These are phyloP conservation scores for Mortierella sp. DNA, from an alignment of 371 early-diverging fungal species.

Conservation along the genomic window DNA sequence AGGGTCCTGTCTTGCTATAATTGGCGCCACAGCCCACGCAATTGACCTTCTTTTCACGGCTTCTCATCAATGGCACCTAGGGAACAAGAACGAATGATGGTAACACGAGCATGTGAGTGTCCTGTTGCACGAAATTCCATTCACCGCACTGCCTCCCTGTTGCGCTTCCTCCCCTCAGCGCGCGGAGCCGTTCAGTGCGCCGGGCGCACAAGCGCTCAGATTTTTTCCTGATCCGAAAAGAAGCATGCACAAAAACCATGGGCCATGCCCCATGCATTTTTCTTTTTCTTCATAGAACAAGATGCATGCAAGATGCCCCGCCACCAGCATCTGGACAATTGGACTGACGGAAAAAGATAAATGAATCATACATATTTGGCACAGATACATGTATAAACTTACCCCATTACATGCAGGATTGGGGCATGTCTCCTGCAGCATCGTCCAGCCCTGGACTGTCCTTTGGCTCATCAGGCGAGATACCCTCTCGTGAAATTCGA, in stretches of 20 bases:
- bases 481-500: constrained; percentile 65
- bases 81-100: not conserved
- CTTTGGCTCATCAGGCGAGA: constrained; percentile 72
- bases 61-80: constrained; percentile 74
- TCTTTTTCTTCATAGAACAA: constrained; percentile 4
- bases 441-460: constrained; percentile 73
- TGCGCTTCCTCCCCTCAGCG: not conserved
- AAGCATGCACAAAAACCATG: constrained; percentile 3
- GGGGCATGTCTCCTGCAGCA: constrained; percentile 72
- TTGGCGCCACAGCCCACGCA: constrained; percentile 80
- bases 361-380: too few species aligned
- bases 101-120: constrained; percentile 19
- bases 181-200: too few species aligned
- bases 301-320: too few species aligned
- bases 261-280: constrained; percentile 28
- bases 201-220: constrained; percentile 10
- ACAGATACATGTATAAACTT: constrained; percentile 20
- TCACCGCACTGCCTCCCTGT: too few species aligned
- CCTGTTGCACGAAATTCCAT: too few species aligned
- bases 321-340: too few species aligned
- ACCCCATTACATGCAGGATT: constrained; percentile 67
- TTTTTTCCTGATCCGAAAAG: constrained; percentile 1
- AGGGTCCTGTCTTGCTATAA: not conserved
- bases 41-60: constrained; percentile 63
- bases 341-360: too few species aligned